phyloP scores from a whole-genome alignment of 192 early-diverging fungal species.

The Mortierella alpina region DNA sequence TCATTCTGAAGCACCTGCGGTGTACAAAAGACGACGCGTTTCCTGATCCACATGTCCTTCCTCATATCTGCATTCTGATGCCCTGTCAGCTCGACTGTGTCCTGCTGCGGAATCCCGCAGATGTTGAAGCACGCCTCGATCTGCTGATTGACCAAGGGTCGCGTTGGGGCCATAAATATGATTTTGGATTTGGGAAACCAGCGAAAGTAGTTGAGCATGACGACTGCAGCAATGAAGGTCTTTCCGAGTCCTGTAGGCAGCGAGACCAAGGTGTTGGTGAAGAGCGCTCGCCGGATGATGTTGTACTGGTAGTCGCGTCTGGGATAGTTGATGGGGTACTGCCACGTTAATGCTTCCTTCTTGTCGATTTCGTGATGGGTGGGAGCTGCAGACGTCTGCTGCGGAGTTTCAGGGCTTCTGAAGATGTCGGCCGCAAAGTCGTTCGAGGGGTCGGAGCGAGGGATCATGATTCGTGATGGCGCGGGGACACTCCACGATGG shows the following conservation, averaged over 20 bases:
- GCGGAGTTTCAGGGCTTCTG: slow-evolving; percentile 6
- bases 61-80: slow-evolving; percentile 56
- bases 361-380: slow-evolving; percentile 64
- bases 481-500: neutral
- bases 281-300: slow-evolving; percentile 80
- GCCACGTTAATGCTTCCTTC: slow-evolving; percentile 68
- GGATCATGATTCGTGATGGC: slow-evolving; percentile 1
- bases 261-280: slow-evolving; percentile 88
- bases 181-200: slow-evolving; percentile 92
- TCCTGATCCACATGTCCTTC: slow-evolving; percentile 66
- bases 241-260: slow-evolving; percentile 91
- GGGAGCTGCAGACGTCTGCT: slow-evolving; percentile 20
- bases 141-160: slow-evolving; percentile 92
- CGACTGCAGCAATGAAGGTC: slow-evolving; percentile 94
- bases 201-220: slow-evolving; percentile 89
- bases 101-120: slow-evolving; percentile 76
- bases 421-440: slow-evolving; percentile 34
- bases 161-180: slow-evolving; percentile 93
- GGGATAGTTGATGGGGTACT: slow-evolving; percentile 80
- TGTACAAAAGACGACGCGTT: slow-evolving; percentile 87
- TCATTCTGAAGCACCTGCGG: slow-evolving; percentile 93
- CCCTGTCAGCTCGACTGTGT: slow-evolving; percentile 78
- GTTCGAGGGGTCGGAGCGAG: slow-evolving; percentile 36
- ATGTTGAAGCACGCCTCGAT: slow-evolving; percentile 88
- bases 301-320: slow-evolving; percentile 90